These are phyloP conservation scores for Lumnitzera racemosa DNA, from an alignment of 345 rosid species.

Conservation along the genomic window DNA sequence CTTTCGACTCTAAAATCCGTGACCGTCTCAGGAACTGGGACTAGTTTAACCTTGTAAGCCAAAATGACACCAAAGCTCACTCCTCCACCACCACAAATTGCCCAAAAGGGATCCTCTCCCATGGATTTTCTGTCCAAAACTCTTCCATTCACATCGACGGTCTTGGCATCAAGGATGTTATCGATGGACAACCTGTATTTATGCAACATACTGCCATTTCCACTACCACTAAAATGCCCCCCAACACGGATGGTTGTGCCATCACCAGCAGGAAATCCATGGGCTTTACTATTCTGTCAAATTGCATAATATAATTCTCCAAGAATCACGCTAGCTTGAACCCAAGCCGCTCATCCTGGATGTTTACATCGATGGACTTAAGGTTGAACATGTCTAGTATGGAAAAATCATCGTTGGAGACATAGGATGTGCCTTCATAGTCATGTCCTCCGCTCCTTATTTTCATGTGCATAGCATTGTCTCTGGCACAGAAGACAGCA, in stretches of 20 bases:
- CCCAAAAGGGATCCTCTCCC: conserved; percentile 27
- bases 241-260: conserved; percentile 13
- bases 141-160: conserved; percentile 16
- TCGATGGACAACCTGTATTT: conserved; percentile 22
- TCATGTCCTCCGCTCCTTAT: conserved; percentile 25
- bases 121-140: conserved; percentile 13
- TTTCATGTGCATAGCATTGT: conserved; percentile 7
- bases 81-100: conserved; percentile 23
- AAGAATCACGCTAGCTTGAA: conserved; percentile 18
- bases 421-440: conserved; percentile 19
- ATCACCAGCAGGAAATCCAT: conserved; percentile 19
- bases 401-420: conserved; percentile 15
- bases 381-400: conserved; percentile 21
- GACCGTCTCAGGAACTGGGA: conserved; percentile 21
- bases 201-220: conserved; percentile 20
- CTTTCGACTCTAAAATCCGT: conserved; percentile 18
- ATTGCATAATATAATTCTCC: conserved; percentile 26
- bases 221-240: conserved; percentile 12
- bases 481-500: conserved; percentile 10
- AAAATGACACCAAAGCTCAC: conserved; percentile 21
- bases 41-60: conserved; percentile 16
- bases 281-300: conserved; percentile 7
- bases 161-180: conserved; percentile 20
- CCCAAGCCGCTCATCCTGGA: conserved; percentile 15
- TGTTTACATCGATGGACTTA: conserved; percentile 14